Base-by-base conservation (phyloP, 495 filamentous ascomycete species). In the Neurospora sp. region DNA sequence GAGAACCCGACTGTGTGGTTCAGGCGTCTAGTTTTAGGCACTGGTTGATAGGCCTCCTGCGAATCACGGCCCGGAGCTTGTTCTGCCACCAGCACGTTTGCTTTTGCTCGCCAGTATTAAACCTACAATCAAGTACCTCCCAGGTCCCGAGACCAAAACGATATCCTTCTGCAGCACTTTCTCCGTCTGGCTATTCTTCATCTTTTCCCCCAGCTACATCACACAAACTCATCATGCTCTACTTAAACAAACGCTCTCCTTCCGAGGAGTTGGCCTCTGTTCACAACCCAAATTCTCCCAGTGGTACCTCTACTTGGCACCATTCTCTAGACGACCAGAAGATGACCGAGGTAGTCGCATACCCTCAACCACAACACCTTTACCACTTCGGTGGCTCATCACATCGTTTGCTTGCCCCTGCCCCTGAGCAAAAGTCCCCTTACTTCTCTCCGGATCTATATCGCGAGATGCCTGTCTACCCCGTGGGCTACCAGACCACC, bases 321-420 rank as follows among this genome's bases (percentile, higher is more conserved):
- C 48, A 59, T 59, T 59, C 48, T 27, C 23, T 59, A 59, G 48
- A 27, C 37, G 39, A 46, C 44, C 46, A 71, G 39, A 77, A 76
- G 69, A 79, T 79, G 76, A 75, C 74, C 20, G 77, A 77, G 66
- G 74, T 79, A 69, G 75, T 73, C 44, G 39, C 38, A 41, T 77
- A 75, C 70, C 71, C 76, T 16, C 70, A 72, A 31, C 39, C 44
- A 41, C 75, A 77, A 38, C 70, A 66, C 27, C 54, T 66, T 23
- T 66, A 66, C 54, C 54, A 42, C 20, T 72, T 78, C 44, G 78
- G 69, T 75, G 71, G 72, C 42, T 59, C 62, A 27, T 59, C 74
- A 27, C 73, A 73, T 38, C 72, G 78, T 54, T 41, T 73, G 14
- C 74, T 77, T 41, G 71, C 76, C 27, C 73, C 77, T 62, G 54